Conservation (phyloP, 2,329 filamentous ascomycete genomes). For the Fusarium bulbicola region DNA sequence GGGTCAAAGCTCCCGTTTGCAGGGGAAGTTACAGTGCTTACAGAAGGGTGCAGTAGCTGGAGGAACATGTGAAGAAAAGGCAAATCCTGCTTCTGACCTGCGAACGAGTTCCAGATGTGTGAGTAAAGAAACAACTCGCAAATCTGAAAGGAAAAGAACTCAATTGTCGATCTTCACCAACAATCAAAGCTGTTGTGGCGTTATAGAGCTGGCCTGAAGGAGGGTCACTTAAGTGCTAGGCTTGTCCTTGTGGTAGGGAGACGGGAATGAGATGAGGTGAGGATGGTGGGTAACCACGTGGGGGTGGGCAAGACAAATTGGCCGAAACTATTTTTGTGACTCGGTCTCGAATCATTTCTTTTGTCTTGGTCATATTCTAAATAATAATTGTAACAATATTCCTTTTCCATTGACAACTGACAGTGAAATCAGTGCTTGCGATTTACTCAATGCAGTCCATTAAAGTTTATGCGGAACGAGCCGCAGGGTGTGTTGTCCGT, state of each 20-base stretch:
- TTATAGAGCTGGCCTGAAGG: constrained; percentile 4
- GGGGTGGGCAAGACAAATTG: constrained; percentile 21
- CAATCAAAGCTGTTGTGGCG: constrained; percentile 13
- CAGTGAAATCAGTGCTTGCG: neutral
- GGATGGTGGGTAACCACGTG: constrained; percentile 31
- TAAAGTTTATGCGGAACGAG: neutral
- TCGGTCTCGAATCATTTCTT: constrained; percentile 31
- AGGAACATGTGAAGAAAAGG: neutral
- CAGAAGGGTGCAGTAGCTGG: constrained; percentile 3
- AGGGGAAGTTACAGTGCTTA: constrained; percentile 31
- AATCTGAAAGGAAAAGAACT: neutral
- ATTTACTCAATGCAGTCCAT: neutral
- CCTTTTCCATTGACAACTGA: neutral
- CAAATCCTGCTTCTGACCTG: fast-evolving
- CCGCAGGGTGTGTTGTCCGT: neutral
- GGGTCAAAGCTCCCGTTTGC: constrained; percentile 26
- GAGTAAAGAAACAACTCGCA: fast-evolving
- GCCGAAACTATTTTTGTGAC: constrained; percentile 1
- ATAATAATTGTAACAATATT: neutral
- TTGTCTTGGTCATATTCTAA: constrained; percentile 39
- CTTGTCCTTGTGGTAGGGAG: neutral
- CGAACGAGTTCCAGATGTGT: fast-evolving
- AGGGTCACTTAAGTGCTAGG: constrained; percentile 10
- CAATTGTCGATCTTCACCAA: neutral
- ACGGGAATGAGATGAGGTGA: constrained; percentile 16